Evolutionary conservation across 2,329 filamentous ascomycete genomes (phyloP), one percentile per base, ranked within the genome.

Genomic region (Stagonosporopsis tanaceti): DNA sequence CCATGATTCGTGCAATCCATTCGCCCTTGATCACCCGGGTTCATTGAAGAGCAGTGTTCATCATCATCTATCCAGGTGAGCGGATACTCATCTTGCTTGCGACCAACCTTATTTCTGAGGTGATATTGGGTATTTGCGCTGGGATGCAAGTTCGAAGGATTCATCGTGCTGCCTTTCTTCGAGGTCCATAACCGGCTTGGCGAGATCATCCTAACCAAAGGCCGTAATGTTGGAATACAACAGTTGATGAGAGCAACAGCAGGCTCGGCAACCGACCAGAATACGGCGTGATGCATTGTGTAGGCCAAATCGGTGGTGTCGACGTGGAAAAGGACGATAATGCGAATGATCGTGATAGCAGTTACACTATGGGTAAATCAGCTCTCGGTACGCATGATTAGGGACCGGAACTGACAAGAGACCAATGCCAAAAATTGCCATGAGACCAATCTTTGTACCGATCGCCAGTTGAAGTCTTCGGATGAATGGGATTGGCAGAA

Each of bases 171-270:
- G 22, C 47, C 47, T 20, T 42, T 42, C 28, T 35, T 51, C 17
- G 38, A 51, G 20, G 20, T 35, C 47, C 47, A 51, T 22, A 51
- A 12, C 24, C 38, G 47, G 20, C 38, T 28, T 27, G 55, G 48
- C 14, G 45, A 39, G 32, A 53, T 28, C 25, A 30, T 42, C 5
- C 22, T 48, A 4, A 81, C 65, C 7, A 81, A 67, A 6, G 79
- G 78, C 1, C 78, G 74, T 30, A 80, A 67, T 15, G 79, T 69
- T 0, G 79, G 78, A 20, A 80, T 66, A 51, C 76, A 80, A n/a
- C 76, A 73, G 12, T 77, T 62, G 7, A 72, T 73, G 11, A 81
- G 71, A 34, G 71, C 77, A 27, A 80, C 66, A 44, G 66, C 75
- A 17, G 77, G 77, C 61, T 80, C 78, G 17, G 78, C 59, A 9